Evolutionary conservation across 176 grass and related monocot species (phyloP), one percentile per base, ranked within the genome.

Genomic region (Oropetium thomaeum): DNA sequence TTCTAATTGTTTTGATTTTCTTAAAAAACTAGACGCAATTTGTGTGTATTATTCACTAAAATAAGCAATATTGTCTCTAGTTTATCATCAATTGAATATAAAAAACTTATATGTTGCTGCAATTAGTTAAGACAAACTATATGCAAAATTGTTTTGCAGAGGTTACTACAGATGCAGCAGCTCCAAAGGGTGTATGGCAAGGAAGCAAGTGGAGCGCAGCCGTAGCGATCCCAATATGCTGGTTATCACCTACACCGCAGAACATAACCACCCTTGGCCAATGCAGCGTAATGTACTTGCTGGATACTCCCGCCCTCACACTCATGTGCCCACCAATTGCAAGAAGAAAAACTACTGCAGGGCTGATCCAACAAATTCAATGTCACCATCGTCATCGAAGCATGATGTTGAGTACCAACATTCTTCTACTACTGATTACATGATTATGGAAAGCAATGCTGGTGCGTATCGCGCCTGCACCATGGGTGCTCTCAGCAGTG

Each of bases 161-260:
- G 89, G 91, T 29, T 98, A 98, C 75, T 98, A 98, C 39, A 94
- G 86, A 87, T 98, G 95, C 66, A 98, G 95, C 61, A 98, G 95
- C 76, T 98, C 95, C 20, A 98, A 98, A 62, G 95, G 89, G 8
- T 98, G 95, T 48, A 89, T 92, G 40, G 95, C 95, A 0, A 76
- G 91, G 81, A 98, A 98, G 79, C 95, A 98, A 83, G 95, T 98
- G 23, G 95, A 98, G 84, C 91, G 95, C 26, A 94, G 91, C 77
- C 88, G 95, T 72, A 98, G 83, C 6, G 95, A 98, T 58, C 95
- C 95, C 10, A 94, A 94, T 53, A 94, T 94, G 95, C 67, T 98
- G 17, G 95, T 98, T 33, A 88, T 98, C 51, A 98, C 95, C 67
- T 98, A 98, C 79, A 92, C 95, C 10, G 90, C 95, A 14, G 95